Evolutionary conservation across 2,329 filamentous ascomycete genomes (phyloP).

Genomic region (Neonectria magnoliae): DNA sequence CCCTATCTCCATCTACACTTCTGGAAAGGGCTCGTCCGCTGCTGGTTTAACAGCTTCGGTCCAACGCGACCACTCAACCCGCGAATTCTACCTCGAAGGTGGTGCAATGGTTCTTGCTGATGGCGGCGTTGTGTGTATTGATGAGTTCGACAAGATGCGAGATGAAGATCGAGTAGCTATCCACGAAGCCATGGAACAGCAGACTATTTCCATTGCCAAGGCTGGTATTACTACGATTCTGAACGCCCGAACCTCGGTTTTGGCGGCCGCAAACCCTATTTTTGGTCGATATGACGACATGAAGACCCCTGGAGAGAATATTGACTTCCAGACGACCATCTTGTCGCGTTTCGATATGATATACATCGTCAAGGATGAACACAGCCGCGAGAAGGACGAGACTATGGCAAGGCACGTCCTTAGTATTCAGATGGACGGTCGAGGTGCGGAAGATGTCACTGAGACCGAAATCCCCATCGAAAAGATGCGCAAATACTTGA

Average conservation of each 20-base stretch:
- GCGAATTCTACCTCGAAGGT: constrained; percentile 97
- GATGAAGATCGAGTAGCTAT: constrained; percentile 98
- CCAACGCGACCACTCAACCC: constrained; percentile 88
- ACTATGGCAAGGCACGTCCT: constrained; percentile 97
- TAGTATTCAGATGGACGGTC: constrained; percentile 93
- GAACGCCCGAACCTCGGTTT: constrained; percentile 92
- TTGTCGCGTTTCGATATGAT: constrained; percentile 99
- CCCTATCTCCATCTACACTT: constrained; percentile 98
- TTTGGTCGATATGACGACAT: constrained; percentile 98
- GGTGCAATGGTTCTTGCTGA: constrained; percentile 99
- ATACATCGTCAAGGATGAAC: constrained; percentile 97
- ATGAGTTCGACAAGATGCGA: constrained; percentile 99
- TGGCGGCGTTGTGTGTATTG: constrained; percentile 96
- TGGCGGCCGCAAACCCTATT: constrained; percentile 96
- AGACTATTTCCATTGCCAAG: constrained; percentile 98
- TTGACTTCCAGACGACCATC: constrained; percentile 99
- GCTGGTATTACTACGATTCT: constrained; percentile 98
- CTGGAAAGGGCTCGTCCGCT: constrained; percentile 96
- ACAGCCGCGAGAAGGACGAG: constrained; percentile 89
- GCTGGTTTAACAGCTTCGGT: constrained; percentile 98
- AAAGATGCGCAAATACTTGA: constrained; percentile 97
- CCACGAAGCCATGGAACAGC: constrained; percentile 99
- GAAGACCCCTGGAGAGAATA: constrained; percentile 97
- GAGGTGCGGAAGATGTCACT: constrained; percentile 80
- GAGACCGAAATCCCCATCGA: constrained; percentile 93